phyloP scores from a whole-genome alignment of 768 basidiomycete species.

The Hortiboletus campestris region DNA sequence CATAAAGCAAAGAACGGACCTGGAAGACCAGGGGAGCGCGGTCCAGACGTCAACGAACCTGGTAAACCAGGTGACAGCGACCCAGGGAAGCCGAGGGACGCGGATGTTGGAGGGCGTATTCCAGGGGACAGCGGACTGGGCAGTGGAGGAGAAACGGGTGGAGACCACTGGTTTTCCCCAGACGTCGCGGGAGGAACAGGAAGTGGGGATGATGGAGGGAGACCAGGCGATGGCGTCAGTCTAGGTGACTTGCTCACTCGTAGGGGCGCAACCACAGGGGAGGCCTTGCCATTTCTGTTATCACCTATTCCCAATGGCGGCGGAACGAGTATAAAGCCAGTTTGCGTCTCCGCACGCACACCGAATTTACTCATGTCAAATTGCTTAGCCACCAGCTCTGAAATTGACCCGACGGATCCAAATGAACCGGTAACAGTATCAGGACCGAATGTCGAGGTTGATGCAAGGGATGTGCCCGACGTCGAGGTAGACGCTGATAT shows the following conservation, averaged over 20 bases:
- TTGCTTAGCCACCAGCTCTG: conserved; percentile 20
- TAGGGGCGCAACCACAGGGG: conserved; percentile 23
- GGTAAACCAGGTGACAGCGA: conserved; percentile 21
- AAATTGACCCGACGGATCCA: conserved; percentile 21
- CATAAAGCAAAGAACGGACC: conserved; percentile 17
- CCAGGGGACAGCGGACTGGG: conserved; percentile 13
- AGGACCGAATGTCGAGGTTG: conserved; percentile 15
- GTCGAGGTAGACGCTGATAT: conserved; percentile 12
- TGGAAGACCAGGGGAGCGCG: conserved; percentile 23
- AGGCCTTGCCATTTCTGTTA: neutral
- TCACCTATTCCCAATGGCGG: conserved; percentile 23
- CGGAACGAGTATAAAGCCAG: conserved; percentile 24
- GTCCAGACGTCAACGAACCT: conserved; percentile 18
- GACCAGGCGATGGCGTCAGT: conserved; percentile 15
- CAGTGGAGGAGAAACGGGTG: conserved; percentile 12
- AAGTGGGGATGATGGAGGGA: conserved; percentile 18
- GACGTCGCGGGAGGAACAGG: neutral
- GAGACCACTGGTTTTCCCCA: conserved; percentile 3
- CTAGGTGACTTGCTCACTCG: conserved; percentile 28
- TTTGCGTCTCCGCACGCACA: neutral
- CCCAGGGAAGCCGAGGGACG: conserved; percentile 11
- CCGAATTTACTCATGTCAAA: conserved; percentile 17
- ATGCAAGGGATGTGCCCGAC: conserved; percentile 14
- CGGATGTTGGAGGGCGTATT: neutral
- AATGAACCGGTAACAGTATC: conserved; percentile 11